phyloP scores from a whole-genome alignment of 768 basidiomycete genomes.

The Lanmaoa pseudosensibilis region DNA sequence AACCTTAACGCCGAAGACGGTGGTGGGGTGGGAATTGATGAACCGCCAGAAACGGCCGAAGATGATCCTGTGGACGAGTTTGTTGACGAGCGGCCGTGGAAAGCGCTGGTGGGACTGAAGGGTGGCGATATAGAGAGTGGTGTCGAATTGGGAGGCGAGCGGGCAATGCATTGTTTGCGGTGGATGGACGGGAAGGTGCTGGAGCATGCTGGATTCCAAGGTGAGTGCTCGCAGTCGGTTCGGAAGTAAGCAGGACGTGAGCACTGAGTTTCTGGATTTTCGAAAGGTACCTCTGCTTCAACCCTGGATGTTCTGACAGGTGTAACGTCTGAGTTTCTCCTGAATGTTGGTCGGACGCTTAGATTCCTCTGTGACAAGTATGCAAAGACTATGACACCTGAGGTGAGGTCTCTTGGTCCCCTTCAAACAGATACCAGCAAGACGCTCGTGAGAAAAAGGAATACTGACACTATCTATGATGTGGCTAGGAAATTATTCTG shows the following conservation, averaged over 20 bases:
- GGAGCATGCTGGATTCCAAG: conserved; percentile 92
- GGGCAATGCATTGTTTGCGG: conserved; percentile 60
- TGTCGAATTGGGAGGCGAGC: conserved; percentile 59
- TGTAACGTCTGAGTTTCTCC: conserved; percentile 76
- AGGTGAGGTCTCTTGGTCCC: conserved; percentile 50
- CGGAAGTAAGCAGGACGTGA: neutral
- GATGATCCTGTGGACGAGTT: conserved; percentile 29
- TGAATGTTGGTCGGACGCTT: conserved; percentile 86
- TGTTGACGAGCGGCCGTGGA: conserved; percentile 67
- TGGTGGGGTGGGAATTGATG: conserved; percentile 35
- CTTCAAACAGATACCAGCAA: neutral
- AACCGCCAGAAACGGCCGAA: conserved; percentile 34
- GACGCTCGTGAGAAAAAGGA: neutral
- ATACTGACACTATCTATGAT: conserved; percentile 5
- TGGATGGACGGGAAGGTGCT: conserved; percentile 78
- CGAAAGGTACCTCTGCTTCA: conserved; percentile 66
- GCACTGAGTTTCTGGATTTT: conserved; percentile 6
- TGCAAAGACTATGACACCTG: conserved; percentile 74
- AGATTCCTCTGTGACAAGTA: conserved; percentile 81
- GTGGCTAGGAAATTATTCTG: conserved; percentile 82
- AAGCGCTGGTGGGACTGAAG: conserved; percentile 22
- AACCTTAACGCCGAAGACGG: conserved; percentile 37
- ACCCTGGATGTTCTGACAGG: conserved; percentile 77
- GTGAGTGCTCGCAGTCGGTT: conserved; percentile 40
- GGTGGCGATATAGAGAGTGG: conserved; percentile 16